phyloP scores from a whole-genome alignment of 2,329 filamentous ascomycete species.

The Fusarium transvaalense region DNA sequence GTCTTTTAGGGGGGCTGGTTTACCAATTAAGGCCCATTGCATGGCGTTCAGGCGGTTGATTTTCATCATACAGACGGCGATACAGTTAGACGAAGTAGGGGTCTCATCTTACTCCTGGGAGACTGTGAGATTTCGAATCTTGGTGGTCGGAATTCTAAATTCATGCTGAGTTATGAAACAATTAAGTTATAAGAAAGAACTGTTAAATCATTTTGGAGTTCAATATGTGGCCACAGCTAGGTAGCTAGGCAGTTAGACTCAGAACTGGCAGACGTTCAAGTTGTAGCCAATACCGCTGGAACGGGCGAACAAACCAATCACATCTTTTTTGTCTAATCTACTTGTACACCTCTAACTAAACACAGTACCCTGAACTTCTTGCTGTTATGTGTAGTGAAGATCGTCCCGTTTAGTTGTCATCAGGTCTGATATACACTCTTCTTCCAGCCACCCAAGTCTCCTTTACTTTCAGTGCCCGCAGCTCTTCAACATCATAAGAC shows the following conservation, averaged over 20 bases:
- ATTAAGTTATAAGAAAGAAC: conserved; percentile 8
- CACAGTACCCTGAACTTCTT: conserved; percentile 4
- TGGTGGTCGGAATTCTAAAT: background rate
- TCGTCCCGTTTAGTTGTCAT: background rate
- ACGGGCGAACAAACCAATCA: background rate
- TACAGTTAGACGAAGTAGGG: conserved; percentile 6
- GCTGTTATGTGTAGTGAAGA: background rate
- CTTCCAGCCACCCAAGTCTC: conserved; percentile 77
- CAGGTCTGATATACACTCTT: conserved; percentile 56
- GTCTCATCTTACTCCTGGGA: conserved; percentile 3
- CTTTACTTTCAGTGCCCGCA: conserved; percentile 67
- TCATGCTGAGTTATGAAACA: conserved; percentile 5
- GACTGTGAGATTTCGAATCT: conserved; percentile 2
- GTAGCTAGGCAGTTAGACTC: background rate
- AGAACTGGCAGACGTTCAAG: background rate
- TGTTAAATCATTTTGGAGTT: background rate
- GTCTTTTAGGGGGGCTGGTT: conserved; percentile 5
- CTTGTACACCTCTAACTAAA: background rate
- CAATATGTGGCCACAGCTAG: background rate
- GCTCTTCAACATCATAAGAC: conserved; percentile 61
- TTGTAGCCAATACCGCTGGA: background rate
- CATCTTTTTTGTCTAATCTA: conserved; percentile 8
- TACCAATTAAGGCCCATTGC: background rate
- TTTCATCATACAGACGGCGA: conserved; percentile 16
- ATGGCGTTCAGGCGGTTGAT: conserved; percentile 38